Base-by-base conservation (phyloP, 129 eudicot genomes). In the Rutidosis leptorrhynchoides region DNA sequence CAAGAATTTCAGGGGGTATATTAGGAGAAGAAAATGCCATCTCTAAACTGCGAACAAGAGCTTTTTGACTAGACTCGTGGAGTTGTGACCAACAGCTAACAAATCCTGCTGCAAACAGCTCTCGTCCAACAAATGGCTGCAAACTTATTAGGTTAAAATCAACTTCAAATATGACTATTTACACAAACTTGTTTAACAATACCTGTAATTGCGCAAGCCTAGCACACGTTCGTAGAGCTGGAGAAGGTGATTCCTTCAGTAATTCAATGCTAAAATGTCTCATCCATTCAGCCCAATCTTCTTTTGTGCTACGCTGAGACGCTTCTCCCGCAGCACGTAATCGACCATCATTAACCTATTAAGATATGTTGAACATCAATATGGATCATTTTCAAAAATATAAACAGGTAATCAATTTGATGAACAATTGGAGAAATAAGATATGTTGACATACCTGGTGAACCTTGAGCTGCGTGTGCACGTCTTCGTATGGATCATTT, bases 241-340 rank as follows among this genome's bases (percentile, higher is more conserved):
- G 97, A 71, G 95, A 80, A 72, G 99, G 96, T 23, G 99, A 94
- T 74, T 94, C 96, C 81, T 87, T 94, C 32, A 94, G 80, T 69
- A 94, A 83, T 54, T 89, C 99, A 68, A 89, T 89, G 80, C 99
- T 89, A 73, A 89, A 94, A 89, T 94, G 99, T 73, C 99, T 80
- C 99, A 94, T 94, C 99, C 99, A 94, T 80, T 94, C 99, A 27
- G 95, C 97, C 99, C 99, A 94, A 70, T 94, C 99, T 79, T 94
- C 99, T 76, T 81, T 86, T 22, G 99, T 94, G 72, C 99, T 94
- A 60, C 99, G 96, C 51, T 94, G 95, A 67, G 99, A 94, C 52
- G 99, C 99, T 84, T 89, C 96, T 22, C 93, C 99, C 70, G 99
- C 99, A 77, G 90, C 81, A 22, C 92, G 93, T 61, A 94, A 70